Percentiles rank a stretch among this genome's conserved stretches.
These are phyloP conservation scores for Aspergillus neotritici DNA, from an alignment of 2,329 filamentous ascomycete genomes.

Conservation along the genomic window DNA sequence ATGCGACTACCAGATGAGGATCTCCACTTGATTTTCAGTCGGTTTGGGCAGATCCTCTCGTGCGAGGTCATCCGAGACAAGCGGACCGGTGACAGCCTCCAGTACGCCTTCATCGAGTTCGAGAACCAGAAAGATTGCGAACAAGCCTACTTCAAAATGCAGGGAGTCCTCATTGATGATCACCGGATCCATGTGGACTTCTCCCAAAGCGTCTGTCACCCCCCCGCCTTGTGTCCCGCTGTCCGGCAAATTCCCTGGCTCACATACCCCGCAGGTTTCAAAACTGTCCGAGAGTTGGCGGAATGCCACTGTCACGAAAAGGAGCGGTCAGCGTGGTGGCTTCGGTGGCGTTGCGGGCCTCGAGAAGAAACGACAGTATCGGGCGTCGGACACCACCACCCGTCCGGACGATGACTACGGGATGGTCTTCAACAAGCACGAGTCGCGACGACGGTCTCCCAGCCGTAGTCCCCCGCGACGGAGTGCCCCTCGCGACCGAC, in stretches of 20 bases:
- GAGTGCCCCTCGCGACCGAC: slow-evolving; percentile 17
- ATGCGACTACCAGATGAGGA: slow-evolving; percentile 62
- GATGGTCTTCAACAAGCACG: slow-evolving; percentile 69
- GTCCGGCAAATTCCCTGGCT: slow-evolving; percentile 12
- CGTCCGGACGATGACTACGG: slow-evolving; percentile 56
- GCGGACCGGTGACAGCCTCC: slow-evolving; percentile 87
- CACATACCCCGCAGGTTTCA: slow-evolving; percentile 44
- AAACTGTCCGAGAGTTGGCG: slow-evolving; percentile 88
- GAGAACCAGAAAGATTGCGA: slow-evolving; percentile 90
- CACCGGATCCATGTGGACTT: slow-evolving; percentile 98
- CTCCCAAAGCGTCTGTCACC: slow-evolving; percentile 78
- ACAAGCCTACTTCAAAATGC: slow-evolving; percentile 97
- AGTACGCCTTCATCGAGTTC: slow-evolving; percentile 98
- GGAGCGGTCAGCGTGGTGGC: slow-evolving; percentile 62
- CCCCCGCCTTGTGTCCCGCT: neutral
- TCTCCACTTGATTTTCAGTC: slow-evolving; percentile 90
- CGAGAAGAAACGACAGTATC: slow-evolving; percentile 87
- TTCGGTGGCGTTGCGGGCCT: slow-evolving; percentile 86
- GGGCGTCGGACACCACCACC: slow-evolving; percentile 54
- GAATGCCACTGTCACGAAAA: slow-evolving; percentile 75
- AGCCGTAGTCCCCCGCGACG: too few species aligned
- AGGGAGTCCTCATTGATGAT: slow-evolving; percentile 92
- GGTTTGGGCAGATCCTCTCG: slow-evolving; percentile 89
- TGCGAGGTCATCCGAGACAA: slow-evolving; percentile 95
- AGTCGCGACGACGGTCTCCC: slow-evolving; percentile 10